Percentiles rank a stretch among this genome's conserved stretches.
Conservation (phyloP, 2,329 filamentous ascomycete genomes). For the Nothophaeocryptopus gaeumannii region DNA sequence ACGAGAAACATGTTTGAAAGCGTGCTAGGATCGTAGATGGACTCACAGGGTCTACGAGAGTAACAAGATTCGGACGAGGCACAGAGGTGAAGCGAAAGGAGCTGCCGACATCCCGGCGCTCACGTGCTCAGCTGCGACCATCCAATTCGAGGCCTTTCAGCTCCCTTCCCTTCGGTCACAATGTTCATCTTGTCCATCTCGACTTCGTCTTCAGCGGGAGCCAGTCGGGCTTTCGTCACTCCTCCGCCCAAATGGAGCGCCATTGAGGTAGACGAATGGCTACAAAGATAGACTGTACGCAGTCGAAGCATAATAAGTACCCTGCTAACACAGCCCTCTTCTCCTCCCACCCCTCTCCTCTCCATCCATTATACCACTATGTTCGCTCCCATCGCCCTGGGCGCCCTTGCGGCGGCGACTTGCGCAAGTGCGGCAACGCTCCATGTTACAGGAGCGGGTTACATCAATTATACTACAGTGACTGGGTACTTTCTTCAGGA, state of each 20-base stretch:
- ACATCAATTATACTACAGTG: constrained; percentile 60
- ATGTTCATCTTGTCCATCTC: background rate
- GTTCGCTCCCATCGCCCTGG: constrained; percentile 5
- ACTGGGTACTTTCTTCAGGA: constrained; percentile 65
- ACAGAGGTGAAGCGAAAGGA: background rate
- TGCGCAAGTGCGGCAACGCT: constrained; percentile 13
- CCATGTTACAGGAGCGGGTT: constrained; percentile 23
- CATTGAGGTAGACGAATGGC: background rate
- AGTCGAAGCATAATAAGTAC: too few species aligned
- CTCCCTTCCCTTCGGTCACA: background rate
- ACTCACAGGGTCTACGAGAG: too few species aligned
- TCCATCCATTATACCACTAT: background rate
- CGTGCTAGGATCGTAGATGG: too few species aligned
- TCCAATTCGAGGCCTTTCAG: constrained; percentile 9
- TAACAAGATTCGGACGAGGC: background rate
- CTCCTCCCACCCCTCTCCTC: background rate
- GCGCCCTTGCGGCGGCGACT: constrained; percentile 5
- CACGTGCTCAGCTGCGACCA: constrained; percentile 6
- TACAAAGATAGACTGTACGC: background rate
- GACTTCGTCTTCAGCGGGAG: constrained; percentile 1
- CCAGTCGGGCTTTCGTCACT: background rate
- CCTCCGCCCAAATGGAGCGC: too few species aligned
- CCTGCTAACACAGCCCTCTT: too few species aligned
- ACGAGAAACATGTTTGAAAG: too few species aligned
- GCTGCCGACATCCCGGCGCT: background rate